Evolutionary conservation across 352 stramenopile genomes (phyloP), one percentile per base, ranked within the genome.

Genomic region (Globisporangium rhizosaccharum): DNA sequence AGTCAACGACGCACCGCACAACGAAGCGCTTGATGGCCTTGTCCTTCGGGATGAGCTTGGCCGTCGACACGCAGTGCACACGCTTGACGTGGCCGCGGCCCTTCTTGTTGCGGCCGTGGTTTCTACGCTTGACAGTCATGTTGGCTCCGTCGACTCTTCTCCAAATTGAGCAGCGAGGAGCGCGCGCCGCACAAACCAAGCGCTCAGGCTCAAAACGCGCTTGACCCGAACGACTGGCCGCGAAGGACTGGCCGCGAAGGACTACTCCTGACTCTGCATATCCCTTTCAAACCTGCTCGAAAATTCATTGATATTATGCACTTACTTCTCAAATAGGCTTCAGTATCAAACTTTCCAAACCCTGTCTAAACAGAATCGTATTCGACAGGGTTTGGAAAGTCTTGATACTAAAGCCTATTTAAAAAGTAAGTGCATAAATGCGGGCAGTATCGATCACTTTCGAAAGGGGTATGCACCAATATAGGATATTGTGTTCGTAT

Each of bases 31-130:
- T 96, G 76, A 97, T 92, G 65, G 88, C 88, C 82, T 97, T 97
- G 68, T 97, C 88, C 85, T 96, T 99, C 23, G 97, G 96, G 79
- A 99, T 99, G 65, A 98, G 96, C 88, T 99, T 99, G 76, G 95
- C 91, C 60, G 97, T 99, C 59, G 94, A 98, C 62, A 97, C 94
- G 79, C 96, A 99, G 88, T 96, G 91, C 56, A 99, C 96, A 76
- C 96, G 94, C 80, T 99, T 98, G 66, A 99, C 96, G 89, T 99
- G 97, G 77, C 97, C 97, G 70, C 97, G 96, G 74, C 94, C 94
- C 80, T 99, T 97, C 90, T 99, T 99, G 94, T 99, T 99, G 74
- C 97, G 89, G 83, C 97, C 97, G 83, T 99, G 96, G 80, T 98
- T 98, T 68, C 97, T 90, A 73, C 97, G 90, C 85, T 99, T 99